A percentile compares a stretch with the other conserved stretches of the same genome.
These are phyloP conservation scores for Beauveria asiatica DNA, from an alignment of 2,329 filamentous ascomycete genomes.

Conservation along the genomic window DNA sequence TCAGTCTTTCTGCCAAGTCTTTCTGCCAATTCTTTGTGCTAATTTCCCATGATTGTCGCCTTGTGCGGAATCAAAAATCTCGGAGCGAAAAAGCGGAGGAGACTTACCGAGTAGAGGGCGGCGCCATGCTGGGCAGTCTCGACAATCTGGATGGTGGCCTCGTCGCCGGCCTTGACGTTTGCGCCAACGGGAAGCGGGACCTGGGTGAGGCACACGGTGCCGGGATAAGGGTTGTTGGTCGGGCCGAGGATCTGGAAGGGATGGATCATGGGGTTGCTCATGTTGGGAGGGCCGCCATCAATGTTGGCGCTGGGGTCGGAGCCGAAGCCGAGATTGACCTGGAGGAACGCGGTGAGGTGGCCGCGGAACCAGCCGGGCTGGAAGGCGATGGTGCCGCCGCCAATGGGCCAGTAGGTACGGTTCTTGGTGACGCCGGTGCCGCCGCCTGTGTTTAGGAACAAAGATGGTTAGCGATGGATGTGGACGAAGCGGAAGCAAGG, in stretches of 20 bases:
- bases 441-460: conserved; percentile 52
- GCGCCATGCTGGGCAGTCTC: conserved; percentile 79
- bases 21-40: too few species aligned
- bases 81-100: too few species aligned
- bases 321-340: conserved; percentile 85
- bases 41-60: not conserved
- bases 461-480: not conserved
- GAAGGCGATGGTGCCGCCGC: conserved; percentile 77
- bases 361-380: conserved; percentile 96
- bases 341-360: conserved; percentile 72
- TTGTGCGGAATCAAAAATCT: too few species aligned
- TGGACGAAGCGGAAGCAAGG: not conserved
- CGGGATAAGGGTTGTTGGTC: conserved; percentile 74
- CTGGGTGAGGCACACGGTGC: conserved; percentile 82
- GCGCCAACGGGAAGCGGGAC: conserved; percentile 70
- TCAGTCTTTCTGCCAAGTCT: too few species aligned
- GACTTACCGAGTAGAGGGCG: conserved; percentile 65
- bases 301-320: conserved; percentile 46
- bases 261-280: conserved; percentile 73
- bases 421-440: conserved; percentile 71
- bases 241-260: conserved; percentile 80
- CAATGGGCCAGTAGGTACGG: conserved; percentile 84
- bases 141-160: conserved; percentile 83
- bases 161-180: conserved; percentile 69
- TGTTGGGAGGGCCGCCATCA: conserved; percentile 63